Evolutionary conservation across 768 basidiomycete genomes (phyloP).

Genomic region (Termitomyces eurrhizus): DNA sequence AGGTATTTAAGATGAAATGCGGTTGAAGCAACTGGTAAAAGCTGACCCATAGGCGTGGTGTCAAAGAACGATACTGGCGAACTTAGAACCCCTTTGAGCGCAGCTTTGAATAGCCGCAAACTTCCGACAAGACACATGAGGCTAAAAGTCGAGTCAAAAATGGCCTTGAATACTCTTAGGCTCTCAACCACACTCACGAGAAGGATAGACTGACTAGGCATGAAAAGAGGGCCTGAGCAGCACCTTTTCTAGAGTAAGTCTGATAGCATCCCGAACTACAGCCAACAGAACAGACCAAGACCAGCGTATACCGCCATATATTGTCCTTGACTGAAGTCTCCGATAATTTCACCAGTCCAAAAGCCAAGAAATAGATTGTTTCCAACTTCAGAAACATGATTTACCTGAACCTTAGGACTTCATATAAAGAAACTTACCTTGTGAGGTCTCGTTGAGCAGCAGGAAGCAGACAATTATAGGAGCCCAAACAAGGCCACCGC

Average conservation of each 20-base stretch:
- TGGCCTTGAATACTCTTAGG: neutral
- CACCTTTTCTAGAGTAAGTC: slow-evolving; percentile 26
- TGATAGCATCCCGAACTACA: neutral
- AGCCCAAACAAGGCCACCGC: slow-evolving; percentile 46
- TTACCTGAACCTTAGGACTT: neutral
- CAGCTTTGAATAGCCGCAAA: slow-evolving; percentile 50
- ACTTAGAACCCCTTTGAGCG: slow-evolving; percentile 51
- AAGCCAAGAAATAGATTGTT: slow-evolving; percentile 70
- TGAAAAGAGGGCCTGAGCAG: slow-evolving; percentile 45
- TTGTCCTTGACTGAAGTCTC: slow-evolving; percentile 51
- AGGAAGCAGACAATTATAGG: slow-evolving; percentile 43
- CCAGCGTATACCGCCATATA: slow-evolving; percentile 65
- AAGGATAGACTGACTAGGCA: slow-evolving; percentile 48
- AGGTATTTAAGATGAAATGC: neutral
- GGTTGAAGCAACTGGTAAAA: neutral
- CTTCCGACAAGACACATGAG: slow-evolving; percentile 36
- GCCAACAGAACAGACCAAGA: slow-evolving; percentile 28
- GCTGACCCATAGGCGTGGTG: slow-evolving; percentile 61
- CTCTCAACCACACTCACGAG: slow-evolving; percentile 34
- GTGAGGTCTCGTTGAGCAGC: slow-evolving; percentile 42
- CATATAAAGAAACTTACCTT: slow-evolving; percentile 31
- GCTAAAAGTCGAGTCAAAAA: slow-evolving; percentile 18
- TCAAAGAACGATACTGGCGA: slow-evolving; percentile 71
- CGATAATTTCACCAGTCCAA: slow-evolving; percentile 59
- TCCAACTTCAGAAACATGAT: slow-evolving; percentile 35